Evolutionary conservation across 768 basidiomycete species (phyloP), one percentile per base, ranked within the genome.

Genomic region (Mrakia blollopis): DNA sequence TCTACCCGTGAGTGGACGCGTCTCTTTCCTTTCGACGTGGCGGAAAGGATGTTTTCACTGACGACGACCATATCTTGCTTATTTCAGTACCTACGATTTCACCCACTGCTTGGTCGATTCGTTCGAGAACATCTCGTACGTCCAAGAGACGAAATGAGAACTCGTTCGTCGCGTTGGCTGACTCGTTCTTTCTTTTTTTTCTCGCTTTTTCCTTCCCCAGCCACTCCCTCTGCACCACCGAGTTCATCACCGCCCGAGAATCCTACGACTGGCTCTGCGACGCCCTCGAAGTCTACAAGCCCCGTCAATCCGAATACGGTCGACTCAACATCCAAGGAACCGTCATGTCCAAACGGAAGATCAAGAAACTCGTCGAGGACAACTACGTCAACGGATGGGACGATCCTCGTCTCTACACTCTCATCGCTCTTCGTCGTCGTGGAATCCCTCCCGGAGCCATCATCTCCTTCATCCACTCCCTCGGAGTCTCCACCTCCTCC

Each of bases 181-280:
- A 23, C 1, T 32, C 28, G n/a, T 44, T 21, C 25, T 67, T 18
- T 1, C 41, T 16, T 3, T 37, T 10, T 14, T 23, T 47, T 65
- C 37, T 65, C 13, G 10, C 23, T 39, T 14, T 39, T 14, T 71
- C n/a, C n/a, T n/a, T n/a, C n/a, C 11, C 47, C 77, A 98, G 96
- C 35, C 97, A 99, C 86, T 98, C 97, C 0, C 87, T 99, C 9
- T 99, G 97, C 81, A 99, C 97, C 0, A 89, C 89, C 54, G 97
- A 99, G 83, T 99, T 99, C 83, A 90, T 98, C 80, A 89, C 90
- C 30, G 94, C 97, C 3, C 91, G 97, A 74, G 92, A 94, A 82
- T 97, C 97, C 0, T 98, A 99, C 83, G 97, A 99, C 81, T 99
- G 97, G 97, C 88, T 99, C 18, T 99, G 97, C 81, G 96, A 99